A percentile compares a stretch with the other conserved stretches of the same genome.
These are phyloP conservation scores for Aspergillus nomiae DNA, from an alignment of 2,329 filamentous ascomycete genomes.

Conservation along the genomic window DNA sequence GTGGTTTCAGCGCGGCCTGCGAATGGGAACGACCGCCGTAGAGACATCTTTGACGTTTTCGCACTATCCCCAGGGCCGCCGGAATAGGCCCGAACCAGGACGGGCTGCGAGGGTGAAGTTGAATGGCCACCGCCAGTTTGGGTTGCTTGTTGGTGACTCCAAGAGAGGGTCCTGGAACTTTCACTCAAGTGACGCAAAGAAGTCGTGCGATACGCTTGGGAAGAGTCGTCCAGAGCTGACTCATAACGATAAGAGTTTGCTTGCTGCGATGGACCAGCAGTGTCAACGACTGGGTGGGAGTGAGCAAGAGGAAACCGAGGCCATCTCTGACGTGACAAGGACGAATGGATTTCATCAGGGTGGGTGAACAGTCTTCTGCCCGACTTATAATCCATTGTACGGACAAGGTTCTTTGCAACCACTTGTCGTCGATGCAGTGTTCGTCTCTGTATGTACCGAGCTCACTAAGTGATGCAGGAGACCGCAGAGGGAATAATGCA, in stretches of 20 bases:
- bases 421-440: not conserved
- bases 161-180: conserved; percentile 26
- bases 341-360: conserved; percentile 30
- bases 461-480: conserved; percentile 9
- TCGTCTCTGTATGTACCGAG: not conserved
- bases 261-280: conserved; percentile 25
- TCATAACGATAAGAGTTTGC: conserved; percentile 28
- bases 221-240: conserved; percentile 32
- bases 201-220: conserved; percentile 33
- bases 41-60: conserved; percentile 34
- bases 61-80: conserved; percentile 35
- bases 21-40: conserved; percentile 34
- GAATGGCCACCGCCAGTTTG: conserved; percentile 27
- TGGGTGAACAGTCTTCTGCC: conserved; percentile 30
- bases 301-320: conserved; percentile 29
- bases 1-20: conserved; percentile 24
- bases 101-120: conserved; percentile 42
- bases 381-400: conserved; percentile 37
- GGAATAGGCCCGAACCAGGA: conserved; percentile 47
- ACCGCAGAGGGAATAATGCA: conserved; percentile 14
- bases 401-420: not conserved
- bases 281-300: conserved; percentile 23
- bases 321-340: conserved; percentile 34
- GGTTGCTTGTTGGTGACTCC: conserved; percentile 27
- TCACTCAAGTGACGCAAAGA: conserved; percentile 37